Evolutionary conservation across 2,329 filamentous ascomycete genomes (phyloP), one percentile per base, ranked within the genome.

Genomic region (Colletotrichum lindemuthianum): DNA sequence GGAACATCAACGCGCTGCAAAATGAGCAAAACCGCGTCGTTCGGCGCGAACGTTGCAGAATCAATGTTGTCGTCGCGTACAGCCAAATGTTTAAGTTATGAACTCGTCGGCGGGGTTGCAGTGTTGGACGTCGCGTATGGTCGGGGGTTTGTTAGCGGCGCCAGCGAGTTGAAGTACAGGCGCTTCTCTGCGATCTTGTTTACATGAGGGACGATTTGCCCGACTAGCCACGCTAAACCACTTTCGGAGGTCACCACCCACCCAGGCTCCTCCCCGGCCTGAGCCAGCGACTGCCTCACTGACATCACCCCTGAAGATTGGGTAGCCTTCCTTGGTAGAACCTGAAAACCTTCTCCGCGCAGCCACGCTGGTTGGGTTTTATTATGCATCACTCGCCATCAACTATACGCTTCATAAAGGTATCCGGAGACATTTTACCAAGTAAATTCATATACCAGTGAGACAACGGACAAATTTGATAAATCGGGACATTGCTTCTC

Each of bases 191-290:
- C 48, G 64, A 59, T 56, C 59, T 67, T 69, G 67, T 69, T 69
- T 69, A 69, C 68, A 68, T 67, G 60, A 67, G 65, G 54, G 50
- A 61, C 54, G 48, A 54, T 50, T 65, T 65, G 48, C 58, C 60
- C 50, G 49, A 61, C 15, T n/a, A 34, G 9, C 4, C 11, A 37
- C 63, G 65, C 71, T 73, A 73, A 63, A 36, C 70, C 63, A 0
- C n/a, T 65, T 69, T 54, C 1, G 68, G 68, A 54, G 67, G 32
- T 49, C 48, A 59, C 66, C 49, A 63, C 53, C 61, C 60, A 37
- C 61, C 54, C 24, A 24, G 24, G 60, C 58, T 43, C 45, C 12
- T 37, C 70, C 70, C 68, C 15, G 66, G 65, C 70, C 60, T 60
- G 41, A 11, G 37, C 52, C 24, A 24, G 47, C 43, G 50, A 57